Percentiles rank a stretch among this genome's conserved stretches.
These are phyloP conservation scores for Glarea lozoyensis DNA, from an alignment of 495 filamentous ascomycete genomes.

Conservation along the genomic window DNA sequence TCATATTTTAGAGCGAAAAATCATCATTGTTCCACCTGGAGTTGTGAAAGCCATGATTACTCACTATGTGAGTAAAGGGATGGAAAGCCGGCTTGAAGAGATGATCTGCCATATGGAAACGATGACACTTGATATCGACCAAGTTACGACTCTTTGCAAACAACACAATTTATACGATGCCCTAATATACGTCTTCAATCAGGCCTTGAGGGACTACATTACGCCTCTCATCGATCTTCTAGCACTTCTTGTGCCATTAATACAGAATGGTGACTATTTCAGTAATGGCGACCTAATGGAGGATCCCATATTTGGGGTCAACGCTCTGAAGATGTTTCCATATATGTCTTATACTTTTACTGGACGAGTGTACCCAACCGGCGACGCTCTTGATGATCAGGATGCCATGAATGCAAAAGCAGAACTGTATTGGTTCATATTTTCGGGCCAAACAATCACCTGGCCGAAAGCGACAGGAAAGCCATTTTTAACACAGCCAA, in stretches of 20 bases:
- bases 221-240: conserved; percentile 83
- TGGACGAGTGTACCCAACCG: conserved; percentile 83
- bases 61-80: conserved; percentile 64
- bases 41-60: conserved; percentile 80
- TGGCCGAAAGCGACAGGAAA: conserved; percentile 52
- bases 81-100: conserved; percentile 76
- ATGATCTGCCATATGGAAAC: conserved; percentile 91
- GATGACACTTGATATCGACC: conserved; percentile 84
- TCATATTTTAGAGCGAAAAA: conserved; percentile 69
- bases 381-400: conserved; percentile 56
- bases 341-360: conserved; percentile 93
- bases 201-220: conserved; percentile 78
- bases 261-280: conserved; percentile 39
- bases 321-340: conserved; percentile 87
- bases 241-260: conserved; percentile 52
- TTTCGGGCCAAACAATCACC: conserved; percentile 64
- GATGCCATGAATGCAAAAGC: conserved; percentile 70
- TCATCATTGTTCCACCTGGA: conserved; percentile 67
- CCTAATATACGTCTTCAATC: conserved; percentile 94
- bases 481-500: conserved; percentile 41
- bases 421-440: conserved; percentile 84
- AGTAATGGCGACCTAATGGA: conserved; percentile 33
- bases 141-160: conserved; percentile 84
- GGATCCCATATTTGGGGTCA: conserved; percentile 43
- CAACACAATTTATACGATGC: conserved; percentile 89